Evolutionary conservation across 345 rosid species (phyloP), one percentile per base, ranked within the genome.

Genomic region (Excoecaria agallocha): DNA sequence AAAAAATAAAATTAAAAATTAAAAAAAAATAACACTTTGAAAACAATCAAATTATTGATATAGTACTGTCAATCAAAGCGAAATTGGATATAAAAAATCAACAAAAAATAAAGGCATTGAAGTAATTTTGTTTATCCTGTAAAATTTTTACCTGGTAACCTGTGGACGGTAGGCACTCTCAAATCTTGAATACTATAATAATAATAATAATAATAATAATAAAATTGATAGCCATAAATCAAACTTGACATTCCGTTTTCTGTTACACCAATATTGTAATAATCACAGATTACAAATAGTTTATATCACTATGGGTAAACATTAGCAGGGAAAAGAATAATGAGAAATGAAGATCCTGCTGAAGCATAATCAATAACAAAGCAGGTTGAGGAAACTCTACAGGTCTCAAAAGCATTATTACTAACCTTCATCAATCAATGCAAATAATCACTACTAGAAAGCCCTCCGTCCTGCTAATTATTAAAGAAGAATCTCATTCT

Each of bases 401-500:
- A 7, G 35, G 83, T 72, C 48, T 48, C 46, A 20, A 76, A 71
- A 58, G 51, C 77, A 71, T 83, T 87, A 81, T 79, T 78, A 6
- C 55, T 77, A 74, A 38, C 71, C 63, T 74, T 75, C 69, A 69
- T 57, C 71, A 62, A 69, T 57, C 71, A 62, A 65, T 52, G 79
- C 38, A 75, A 82, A 82, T 81, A 64, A 81, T 69, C 67, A 65
- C 79, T 71, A 72, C 68, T 68, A 20, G 71, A 68, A 51, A 30
- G 17, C 24, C 71, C 71, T 55, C 60, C 57, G 54, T 57, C 76
- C 70, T 68, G 35, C 82, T 80, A 79, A 37, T 82, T 81, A 84
- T 83, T 81, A 30, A 77, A 70, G 76, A 85, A 85, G 86, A 86
- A 81, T 85, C 78, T 85, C 81, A 69, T 69, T 77, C 87, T 83